Percentiles rank a stretch among this genome's conserved stretches.
These are phyloP conservation scores for Zymoseptoria tritici DNA, from an alignment of 2,329 filamentous ascomycete genomes.

Conservation along the genomic window DNA sequence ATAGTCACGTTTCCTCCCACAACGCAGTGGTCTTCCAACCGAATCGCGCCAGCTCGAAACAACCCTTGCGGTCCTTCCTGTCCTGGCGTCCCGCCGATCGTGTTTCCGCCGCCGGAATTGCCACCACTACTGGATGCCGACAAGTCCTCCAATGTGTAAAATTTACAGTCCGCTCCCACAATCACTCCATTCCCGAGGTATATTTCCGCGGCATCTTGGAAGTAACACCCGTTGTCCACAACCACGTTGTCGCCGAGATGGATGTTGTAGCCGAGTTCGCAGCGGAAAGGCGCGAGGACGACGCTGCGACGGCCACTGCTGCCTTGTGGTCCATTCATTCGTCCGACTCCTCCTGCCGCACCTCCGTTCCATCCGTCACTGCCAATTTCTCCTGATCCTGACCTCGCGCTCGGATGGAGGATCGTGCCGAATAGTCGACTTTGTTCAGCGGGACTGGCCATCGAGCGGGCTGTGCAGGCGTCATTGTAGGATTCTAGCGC, in stretches of 20 bases:
- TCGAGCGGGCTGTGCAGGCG: conserved; percentile 23
- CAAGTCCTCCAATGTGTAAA: conserved; percentile 60
- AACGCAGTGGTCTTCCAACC: conserved; percentile 66
- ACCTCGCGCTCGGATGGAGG: conserved; percentile 50
- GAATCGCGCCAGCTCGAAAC: conserved; percentile 64
- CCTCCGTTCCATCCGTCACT: conserved; percentile 3
- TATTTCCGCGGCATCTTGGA: conserved; percentile 80
- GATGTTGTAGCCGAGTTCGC: conserved; percentile 95
- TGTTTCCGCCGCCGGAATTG: not conserved
- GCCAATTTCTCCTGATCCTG: conserved; percentile 21
- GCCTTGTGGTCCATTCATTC: conserved; percentile 35
- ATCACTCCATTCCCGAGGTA: conserved; percentile 68
- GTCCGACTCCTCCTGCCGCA: not conserved
- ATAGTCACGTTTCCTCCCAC: conserved; percentile 58
- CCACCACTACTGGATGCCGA: not conserved
- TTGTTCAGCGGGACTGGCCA: conserved; percentile 59
- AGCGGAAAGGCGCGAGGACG: conserved; percentile 82
- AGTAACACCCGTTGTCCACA: conserved; percentile 74
- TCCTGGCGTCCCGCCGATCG: conserved; percentile 57
- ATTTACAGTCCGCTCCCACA: conserved; percentile 73
- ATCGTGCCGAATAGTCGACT: conserved; percentile 65
- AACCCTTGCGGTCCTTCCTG: conserved; percentile 60
- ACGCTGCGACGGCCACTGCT: conserved; percentile 66
- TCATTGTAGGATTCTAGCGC: conserved; percentile 82
- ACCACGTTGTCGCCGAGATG: conserved; percentile 76